Evolutionary conservation across 257 asterid species (phyloP), one percentile per base, ranked within the genome.

Genomic region (Perilla frutescens): DNA sequence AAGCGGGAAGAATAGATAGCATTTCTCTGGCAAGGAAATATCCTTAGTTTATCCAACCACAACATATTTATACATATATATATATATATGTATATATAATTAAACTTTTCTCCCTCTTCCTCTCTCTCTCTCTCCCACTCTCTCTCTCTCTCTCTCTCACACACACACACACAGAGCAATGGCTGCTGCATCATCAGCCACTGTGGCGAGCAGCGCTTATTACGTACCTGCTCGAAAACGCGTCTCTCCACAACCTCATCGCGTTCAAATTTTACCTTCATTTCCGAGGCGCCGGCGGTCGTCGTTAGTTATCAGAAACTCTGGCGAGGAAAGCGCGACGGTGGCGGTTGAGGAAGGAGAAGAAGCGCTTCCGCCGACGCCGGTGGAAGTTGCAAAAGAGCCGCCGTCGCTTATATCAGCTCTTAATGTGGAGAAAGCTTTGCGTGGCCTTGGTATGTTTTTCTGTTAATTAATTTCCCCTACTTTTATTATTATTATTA

Each of bases 341-440:
- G 41, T 73, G 0, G 41, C 75, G 0, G 80, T 80, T 0, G 76
- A 78, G 0, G 76, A 80, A 7, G 49, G 54, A 3, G 87, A 68
- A 7, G 49, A 58, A 4, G 87, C 65, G 26, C 26, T 20, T 31
- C 12, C 80, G 1, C 87, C 70, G 58, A 4, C 71, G 6, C 63
- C 91, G 3, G 77, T 75, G 34, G 88, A 87, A 55, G 73, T 84
- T 57, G 78, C 82, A 0, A 55, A 80, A 54, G 91, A 79, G 15
- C 81, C 87, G 12, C 84, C 90, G 1, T 92, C 97, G 34, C 63
- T 92, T 29, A 90, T 92, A 62, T 92, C 97, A 15, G 80, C 92
- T 62, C 89, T 87, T 7, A 92, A 90, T 43, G 96, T 86, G 60
- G 96, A 91, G 53, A 91, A 87, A 70, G 93, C 93, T 73, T 75